Evolutionary conservation across 192 early-diverging fungal species (phyloP), one percentile per base, ranked within the genome.

Genomic region (Chytriomyces sp.): DNA sequence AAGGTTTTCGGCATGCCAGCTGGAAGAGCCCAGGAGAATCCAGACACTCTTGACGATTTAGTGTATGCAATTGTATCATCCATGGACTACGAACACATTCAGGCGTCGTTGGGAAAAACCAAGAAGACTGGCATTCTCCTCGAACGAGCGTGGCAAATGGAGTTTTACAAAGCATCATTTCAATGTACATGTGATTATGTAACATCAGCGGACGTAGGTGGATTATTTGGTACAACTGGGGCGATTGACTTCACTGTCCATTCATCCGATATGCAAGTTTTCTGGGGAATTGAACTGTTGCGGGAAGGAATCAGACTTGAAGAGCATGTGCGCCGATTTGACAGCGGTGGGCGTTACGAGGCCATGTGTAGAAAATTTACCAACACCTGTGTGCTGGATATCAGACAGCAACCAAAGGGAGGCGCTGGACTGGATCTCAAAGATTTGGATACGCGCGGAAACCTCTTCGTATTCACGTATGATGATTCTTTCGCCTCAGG

Each of bases 231-330:
- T 45, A 62, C 50, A 64, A n/a, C 70, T 23, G 80, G 81, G 0
- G 35, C 67, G 5, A 61, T 82, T 50, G 76, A 82, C 67, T 82
- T 82, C 48, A 78, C 74, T 44, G 53, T 82, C 28, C 72, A 81
- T 68, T 53, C 75, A 13, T 46, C 70, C 5, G 44, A 35, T 16
- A 69, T 63, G 9, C 1, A 35, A 9, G 18, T 26, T 11, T 68
- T 68, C 23, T 81, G 71, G 79, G 80, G 67, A 24, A 67, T 81
- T 65, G 65, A 82, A 67, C 35, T 82, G 65, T 71, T 83, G 5
- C 24, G 60, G 48, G 76, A 82, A 45, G 68, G 74, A 64, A 46
- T 61, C 4, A 49, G 47, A 46, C 63, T 73, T 50, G 10, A 78
- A 64, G 45, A 77, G 48, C 80, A 79, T 67, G 50, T 23, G 20